Evolutionary conservation across 306 rosid species (phyloP), one percentile per base, ranked within the genome.

Genomic region (Citrullus amarus): DNA sequence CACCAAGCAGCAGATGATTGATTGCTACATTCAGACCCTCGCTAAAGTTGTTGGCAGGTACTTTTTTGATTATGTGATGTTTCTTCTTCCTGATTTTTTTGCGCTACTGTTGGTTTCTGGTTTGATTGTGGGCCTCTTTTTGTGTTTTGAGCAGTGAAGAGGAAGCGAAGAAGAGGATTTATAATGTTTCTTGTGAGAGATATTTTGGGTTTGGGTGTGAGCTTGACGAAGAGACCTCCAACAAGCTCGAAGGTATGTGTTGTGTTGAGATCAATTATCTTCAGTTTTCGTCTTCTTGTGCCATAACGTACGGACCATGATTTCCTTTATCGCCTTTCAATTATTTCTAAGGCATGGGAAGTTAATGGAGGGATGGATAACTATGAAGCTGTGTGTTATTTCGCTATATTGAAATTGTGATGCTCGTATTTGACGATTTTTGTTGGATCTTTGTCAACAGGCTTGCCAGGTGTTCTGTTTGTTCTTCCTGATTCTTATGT

Each of bases 401-500:
- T 43, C 9, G 10, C 46, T 9, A 9, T 18, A 39, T 68, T 44
- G 12, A 18, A 16, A 9, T 3, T 18, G 14, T 44, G 32, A 25
- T 22, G 76, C 18, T 70, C 46, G 58, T 51, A 51, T 5, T 28
- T 73, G 16, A 20, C 56, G 43, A 70, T 20, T 62, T 44, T 30
- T 59, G 44, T 25, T 54, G 14, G 1, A 70, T 78, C 2, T 54
- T 57, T 69, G n/a, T 78, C 55, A 17, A 59, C 75, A 92, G 99
- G 96, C 20, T 46, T 91, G 82, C 96, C 93, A 1, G 96, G 96
- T 38, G 98, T 93, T 81, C 79, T 93, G 51, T 93, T 92, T 82
- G 93, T 92, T 76, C 97, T 93, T 59, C 97, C 98, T 0, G 98
- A 93, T 78, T 93, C 97, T 0, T 93, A 93, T 72, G 97, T 93